Evolutionary conservation across 192 early-diverging fungal genomes (phyloP).

Genomic region (Cladochytrium replicatum): DNA sequence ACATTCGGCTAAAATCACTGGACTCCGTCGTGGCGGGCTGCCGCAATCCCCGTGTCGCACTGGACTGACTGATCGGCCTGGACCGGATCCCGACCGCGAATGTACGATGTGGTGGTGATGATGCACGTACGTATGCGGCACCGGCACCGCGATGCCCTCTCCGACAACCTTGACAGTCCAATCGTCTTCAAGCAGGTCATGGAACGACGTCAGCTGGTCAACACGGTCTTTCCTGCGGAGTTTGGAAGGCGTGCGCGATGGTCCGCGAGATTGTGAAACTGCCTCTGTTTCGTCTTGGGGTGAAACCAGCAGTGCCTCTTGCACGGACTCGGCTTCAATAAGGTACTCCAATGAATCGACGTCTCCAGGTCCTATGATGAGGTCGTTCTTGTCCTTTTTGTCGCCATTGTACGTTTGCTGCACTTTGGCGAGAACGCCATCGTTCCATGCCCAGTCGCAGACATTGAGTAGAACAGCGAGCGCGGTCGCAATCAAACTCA

Average conservation of each 20-base stretch:
- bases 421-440: slow-evolving; percentile 10
- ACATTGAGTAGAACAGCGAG: slow-evolving; percentile 8
- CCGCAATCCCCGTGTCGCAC: no score
- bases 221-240: neutral
- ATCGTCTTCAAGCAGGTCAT: slow-evolving; percentile 1
- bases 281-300: neutral
- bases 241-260: neutral
- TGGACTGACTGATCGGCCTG: no score
- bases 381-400: neutral
- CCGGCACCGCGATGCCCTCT: slow-evolving; percentile 23
- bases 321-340: no score
- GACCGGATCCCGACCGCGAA: no score
- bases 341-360: no score
- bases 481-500: slow-evolving; percentile 11
- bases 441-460: slow-evolving; percentile 7
- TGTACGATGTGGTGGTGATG: slow-evolving; percentile 28
- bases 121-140: slow-evolving; percentile 25
- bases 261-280: neutral
- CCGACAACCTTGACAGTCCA: slow-evolving; percentile 22
- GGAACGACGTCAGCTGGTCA: neutral
- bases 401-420: neutral
- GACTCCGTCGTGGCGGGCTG: no score
- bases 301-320: neutral
- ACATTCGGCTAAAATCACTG: no score
- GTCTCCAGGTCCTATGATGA: slow-evolving; percentile 2